Evolutionary conservation across 1,284 basidiomycete genomes (phyloP).

Genomic region (Xerocomus nothofagi): DNA sequence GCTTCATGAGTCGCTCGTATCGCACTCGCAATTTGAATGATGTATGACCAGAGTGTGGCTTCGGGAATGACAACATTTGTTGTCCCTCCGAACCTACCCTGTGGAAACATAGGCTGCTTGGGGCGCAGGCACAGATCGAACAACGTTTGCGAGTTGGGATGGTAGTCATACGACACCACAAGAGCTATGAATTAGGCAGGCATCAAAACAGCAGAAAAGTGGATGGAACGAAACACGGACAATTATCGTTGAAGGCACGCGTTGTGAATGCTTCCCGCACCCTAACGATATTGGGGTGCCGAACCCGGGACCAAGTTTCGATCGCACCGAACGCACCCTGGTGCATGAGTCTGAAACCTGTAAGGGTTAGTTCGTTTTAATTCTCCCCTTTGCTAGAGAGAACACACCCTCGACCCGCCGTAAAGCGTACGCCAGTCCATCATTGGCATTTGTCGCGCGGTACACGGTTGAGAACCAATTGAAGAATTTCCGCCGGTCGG

Average conservation of each 20-base stretch:
- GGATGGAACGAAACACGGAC: slow-evolving; percentile 46
- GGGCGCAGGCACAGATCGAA: slow-evolving; percentile 67
- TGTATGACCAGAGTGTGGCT: slow-evolving; percentile 90
- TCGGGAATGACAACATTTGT: slow-evolving; percentile 57
- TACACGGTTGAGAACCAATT: slow-evolving; percentile 83
- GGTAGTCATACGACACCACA: slow-evolving; percentile 91
- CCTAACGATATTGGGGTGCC: slow-evolving; percentile 85
- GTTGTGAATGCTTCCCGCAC: slow-evolving; percentile 96
- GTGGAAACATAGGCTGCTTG: slow-evolving; percentile 45
- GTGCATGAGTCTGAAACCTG: slow-evolving; percentile 82
- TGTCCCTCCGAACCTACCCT: slow-evolving; percentile 44
- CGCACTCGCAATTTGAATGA: slow-evolving; percentile 87
- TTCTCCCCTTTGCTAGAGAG: neutral
- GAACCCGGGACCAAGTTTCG: slow-evolving; percentile 85
- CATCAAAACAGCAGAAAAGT: slow-evolving; percentile 9
- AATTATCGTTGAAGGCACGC: slow-evolving; percentile 88
- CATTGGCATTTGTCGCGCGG: slow-evolving; percentile 75
- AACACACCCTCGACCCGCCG: slow-evolving; percentile 83
- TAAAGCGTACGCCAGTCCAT: slow-evolving; percentile 80
- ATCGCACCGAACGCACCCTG: slow-evolving; percentile 83
- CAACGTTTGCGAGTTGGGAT: slow-evolving; percentile 84
- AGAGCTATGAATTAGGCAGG: slow-evolving; percentile 60
- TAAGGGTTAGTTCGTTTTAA: slow-evolving; percentile 15
- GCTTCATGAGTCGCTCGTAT: slow-evolving; percentile 85
- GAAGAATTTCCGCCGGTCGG: slow-evolving; percentile 68